Evolutionary conservation across 2,329 filamentous ascomycete species (phyloP).

Genomic region (Bipolaris oryzae): DNA sequence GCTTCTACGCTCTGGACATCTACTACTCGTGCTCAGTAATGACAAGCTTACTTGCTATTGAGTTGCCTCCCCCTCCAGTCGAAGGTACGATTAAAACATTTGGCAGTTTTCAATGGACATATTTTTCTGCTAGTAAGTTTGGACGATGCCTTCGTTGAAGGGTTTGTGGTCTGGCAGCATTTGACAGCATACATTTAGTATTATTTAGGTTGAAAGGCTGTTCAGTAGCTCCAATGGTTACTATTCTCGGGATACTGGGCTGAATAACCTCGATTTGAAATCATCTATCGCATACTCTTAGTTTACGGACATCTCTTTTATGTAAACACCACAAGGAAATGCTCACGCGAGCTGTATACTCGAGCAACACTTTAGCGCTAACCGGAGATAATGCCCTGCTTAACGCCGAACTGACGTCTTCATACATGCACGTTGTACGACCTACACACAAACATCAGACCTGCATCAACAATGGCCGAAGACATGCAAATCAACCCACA

Average conservation of each 20-base stretch:
- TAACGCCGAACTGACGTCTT: conserved; percentile 28
- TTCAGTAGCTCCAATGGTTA: not conserved
- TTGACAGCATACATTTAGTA: conserved; percentile 2
- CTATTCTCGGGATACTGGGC: no score
- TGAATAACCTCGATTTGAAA: no score
- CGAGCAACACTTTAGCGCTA: not conserved
- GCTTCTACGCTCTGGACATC: conserved; percentile 44
- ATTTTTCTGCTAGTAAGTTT: conserved; percentile 30
- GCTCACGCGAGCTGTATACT: not conserved
- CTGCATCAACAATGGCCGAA: conserved; percentile 38
- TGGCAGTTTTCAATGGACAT: conserved; percentile 32
- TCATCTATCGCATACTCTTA: not conserved
- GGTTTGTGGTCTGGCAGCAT: conserved; percentile 11
- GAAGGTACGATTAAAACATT: conserved; percentile 33
- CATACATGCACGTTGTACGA: conserved; percentile 2
- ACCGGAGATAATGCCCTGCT: conserved; percentile 14
- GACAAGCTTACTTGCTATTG: conserved; percentile 25
- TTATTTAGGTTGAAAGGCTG: not conserved
- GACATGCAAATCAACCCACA: conserved; percentile 51
- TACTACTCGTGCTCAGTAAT: conserved; percentile 37
- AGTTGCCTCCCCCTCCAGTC: conserved; percentile 33
- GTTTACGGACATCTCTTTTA: not conserved
- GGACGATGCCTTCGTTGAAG: conserved; percentile 26
- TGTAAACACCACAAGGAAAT: no score
- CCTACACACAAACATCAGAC: conserved; percentile 17